Base-by-base conservation (phyloP, 2,329 filamentous ascomycete species). In the Tothia fuscella region DNA sequence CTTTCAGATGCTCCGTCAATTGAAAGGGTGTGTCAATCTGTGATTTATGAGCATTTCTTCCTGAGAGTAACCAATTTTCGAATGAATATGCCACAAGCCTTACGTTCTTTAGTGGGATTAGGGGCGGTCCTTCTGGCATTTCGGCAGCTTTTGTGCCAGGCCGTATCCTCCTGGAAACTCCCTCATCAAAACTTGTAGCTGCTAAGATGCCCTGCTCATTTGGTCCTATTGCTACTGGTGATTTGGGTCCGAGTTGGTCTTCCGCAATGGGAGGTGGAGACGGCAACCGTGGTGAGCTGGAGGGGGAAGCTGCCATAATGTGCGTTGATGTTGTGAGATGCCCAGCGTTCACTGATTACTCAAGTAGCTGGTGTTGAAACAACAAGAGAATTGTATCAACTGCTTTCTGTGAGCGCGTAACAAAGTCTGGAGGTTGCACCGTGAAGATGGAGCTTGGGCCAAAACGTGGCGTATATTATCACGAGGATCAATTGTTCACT, bases 11-110 rank as follows among this genome's bases (percentile, higher is more conserved):
- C 64, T 98, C 91, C 62, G 95, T 93, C 14, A 96, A 76, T 61
- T 95, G 91, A 59, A 96, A 98, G 33, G 91, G 84, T 17, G 89
- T 96, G 58, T 98, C 88, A 51, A 98, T 86, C 84, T 95, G 59
- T 19, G 32, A 34, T 38, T 14, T 9, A 25, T 45, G 34, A 42
- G 14, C 21, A 33, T 10, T 9, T 9, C 21, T 32, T 12, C 30
- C 14, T 9, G 35, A 32, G 35, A 10, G 12, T 10, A 10, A 10
- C 17, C 10, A 12, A 16, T 12, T 12, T 9, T 35, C 9, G 10
- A 16, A 17, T 35, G 9, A 57, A 50, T 45, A 37, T n/a, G n/a
- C n/a, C n/a, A n/a, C n/a, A n/a, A n/a, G n/a, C 7, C 72, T 49
- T 59, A 93, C 87, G 70, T 95, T 84, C 49, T 78, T 76, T 46